A percentile compares a stretch with the other conserved stretches of the same genome.
These are phyloP conservation scores for Pseudognaphalium luteoalbum DNA, from an alignment of 129 eudicot species.

Conservation along the genomic window DNA sequence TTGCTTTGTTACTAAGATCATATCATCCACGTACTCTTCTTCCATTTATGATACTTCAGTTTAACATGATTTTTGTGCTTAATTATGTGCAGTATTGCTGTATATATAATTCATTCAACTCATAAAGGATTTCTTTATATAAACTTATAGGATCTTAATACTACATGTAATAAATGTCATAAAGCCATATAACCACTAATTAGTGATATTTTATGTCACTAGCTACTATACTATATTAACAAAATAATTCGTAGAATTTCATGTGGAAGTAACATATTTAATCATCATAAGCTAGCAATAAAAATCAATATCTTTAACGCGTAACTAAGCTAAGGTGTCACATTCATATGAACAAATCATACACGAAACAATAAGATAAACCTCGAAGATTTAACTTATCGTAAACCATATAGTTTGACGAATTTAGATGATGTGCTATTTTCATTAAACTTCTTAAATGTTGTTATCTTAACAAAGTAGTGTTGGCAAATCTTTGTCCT, in stretches of 20 bases:
- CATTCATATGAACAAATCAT: background rate
- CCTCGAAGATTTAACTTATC: background rate
- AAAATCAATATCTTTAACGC: background rate
- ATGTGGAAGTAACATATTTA: background rate
- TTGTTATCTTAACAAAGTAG: conserved; percentile 2
- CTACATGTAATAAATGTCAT: background rate
- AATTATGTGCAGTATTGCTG: background rate
- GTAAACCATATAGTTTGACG: background rate
- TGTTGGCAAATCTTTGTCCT: background rate
- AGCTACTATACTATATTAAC: too few relatives aligned
- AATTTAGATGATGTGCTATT: background rate
- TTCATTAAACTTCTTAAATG: background rate
- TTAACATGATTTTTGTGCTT: background rate
- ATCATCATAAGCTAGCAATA: background rate
- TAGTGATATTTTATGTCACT: background rate
- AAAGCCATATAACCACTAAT: background rate
- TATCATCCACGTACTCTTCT: background rate
- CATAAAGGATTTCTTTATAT: too few relatives aligned
- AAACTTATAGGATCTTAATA: too few relatives aligned
- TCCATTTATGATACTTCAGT: background rate
- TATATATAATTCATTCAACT: too few relatives aligned
- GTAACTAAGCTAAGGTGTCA: background rate
- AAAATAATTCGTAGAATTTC: too few relatives aligned
- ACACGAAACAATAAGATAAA: background rate
- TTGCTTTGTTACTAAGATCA: conserved; percentile 8